phyloP scores from a whole-genome alignment of 768 basidiomycete genomes.

The Suillus sp. region DNA sequence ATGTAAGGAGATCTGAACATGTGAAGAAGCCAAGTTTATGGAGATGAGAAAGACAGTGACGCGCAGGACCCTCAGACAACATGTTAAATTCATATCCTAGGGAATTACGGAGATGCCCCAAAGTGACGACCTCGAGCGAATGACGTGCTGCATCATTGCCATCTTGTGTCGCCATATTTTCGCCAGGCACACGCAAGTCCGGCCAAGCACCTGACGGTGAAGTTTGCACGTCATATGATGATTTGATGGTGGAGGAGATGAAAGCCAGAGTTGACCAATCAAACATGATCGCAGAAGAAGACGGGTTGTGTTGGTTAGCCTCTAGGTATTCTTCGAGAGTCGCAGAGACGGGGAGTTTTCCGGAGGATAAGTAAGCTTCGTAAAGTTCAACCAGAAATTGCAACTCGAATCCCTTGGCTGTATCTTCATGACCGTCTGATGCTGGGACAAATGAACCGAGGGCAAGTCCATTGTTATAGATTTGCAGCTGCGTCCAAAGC shows the following conservation, averaged over 20 bases:
- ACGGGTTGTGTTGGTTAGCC: conserved; percentile 45
- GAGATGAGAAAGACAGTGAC: conserved; percentile 58
- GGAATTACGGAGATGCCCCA: conserved; percentile 61
- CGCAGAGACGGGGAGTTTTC: conserved; percentile 44
- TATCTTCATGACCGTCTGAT: conserved; percentile 35
- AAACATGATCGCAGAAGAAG: conserved; percentile 57
- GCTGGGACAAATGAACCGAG: conserved; percentile 63
- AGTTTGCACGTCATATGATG: conserved; percentile 21
- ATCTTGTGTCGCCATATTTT: conserved; percentile 39
- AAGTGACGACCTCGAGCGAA: conserved; percentile 58
- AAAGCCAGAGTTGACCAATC: conserved; percentile 69
- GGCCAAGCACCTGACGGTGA: conserved; percentile 30
- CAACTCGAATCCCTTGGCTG: conserved; percentile 59
- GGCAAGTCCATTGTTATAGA: conserved; percentile 66
- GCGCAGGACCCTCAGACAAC: conserved; percentile 52
- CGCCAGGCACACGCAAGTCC: conserved; percentile 39
- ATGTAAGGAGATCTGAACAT: conserved; percentile 38
- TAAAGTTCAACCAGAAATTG: conserved; percentile 54
- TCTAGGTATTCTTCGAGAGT: conserved; percentile 54
- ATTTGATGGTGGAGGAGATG: conserved; percentile 58
- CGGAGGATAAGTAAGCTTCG: conserved; percentile 50
- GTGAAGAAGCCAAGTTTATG: conserved; percentile 64
- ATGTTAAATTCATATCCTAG: conserved; percentile 63
- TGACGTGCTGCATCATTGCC: conserved; percentile 35
- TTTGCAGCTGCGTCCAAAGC: conserved; percentile 69